Evolutionary conservation across 768 basidiomycete species (phyloP).

Genomic region (Solioccasus polychromus): DNA sequence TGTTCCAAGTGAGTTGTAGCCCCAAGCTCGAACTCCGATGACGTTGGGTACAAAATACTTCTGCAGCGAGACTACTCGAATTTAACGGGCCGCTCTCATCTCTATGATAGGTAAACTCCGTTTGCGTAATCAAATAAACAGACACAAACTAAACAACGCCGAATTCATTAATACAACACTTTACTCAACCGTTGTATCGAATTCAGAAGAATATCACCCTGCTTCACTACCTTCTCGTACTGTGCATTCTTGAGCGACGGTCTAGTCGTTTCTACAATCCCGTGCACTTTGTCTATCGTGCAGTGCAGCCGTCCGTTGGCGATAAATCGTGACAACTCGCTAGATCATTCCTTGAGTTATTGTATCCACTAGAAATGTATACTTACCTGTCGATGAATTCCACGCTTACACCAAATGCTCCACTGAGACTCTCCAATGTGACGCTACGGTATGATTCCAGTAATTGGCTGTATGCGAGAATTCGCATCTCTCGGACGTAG

Average conservation of each 20-base stretch:
- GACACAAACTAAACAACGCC: not conserved
- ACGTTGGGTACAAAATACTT: no score
- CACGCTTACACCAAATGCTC: conserved; percentile 86
- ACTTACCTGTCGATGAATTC: conserved; percentile 84
- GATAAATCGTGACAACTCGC: conserved; percentile 91
- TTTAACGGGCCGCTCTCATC: no score
- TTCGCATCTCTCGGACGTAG: conserved; percentile 95
- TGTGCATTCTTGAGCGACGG: conserved; percentile 75
- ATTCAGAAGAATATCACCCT: conserved; percentile 87
- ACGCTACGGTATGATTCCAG: conserved; percentile 89
- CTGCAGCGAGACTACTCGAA: no score
- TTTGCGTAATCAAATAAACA: no score
- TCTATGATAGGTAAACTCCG: no score
- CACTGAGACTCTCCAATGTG: conserved; percentile 80
- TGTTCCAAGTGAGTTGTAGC: not conserved
- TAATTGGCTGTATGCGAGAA: conserved; percentile 87
- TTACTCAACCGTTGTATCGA: conserved; percentile 87
- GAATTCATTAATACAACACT: conserved; percentile 57
- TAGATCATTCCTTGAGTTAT: conserved; percentile 28
- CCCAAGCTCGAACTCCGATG: no score
- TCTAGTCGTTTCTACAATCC: conserved; percentile 89
- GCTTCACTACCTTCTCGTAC: conserved; percentile 90
- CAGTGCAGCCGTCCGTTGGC: conserved; percentile 81
- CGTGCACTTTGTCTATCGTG: conserved; percentile 92
- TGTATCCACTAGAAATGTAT: not conserved